Evolutionary conservation across 2,329 filamentous ascomycete genomes (phyloP).

Genomic region (Colletotrichum tofieldiae): DNA sequence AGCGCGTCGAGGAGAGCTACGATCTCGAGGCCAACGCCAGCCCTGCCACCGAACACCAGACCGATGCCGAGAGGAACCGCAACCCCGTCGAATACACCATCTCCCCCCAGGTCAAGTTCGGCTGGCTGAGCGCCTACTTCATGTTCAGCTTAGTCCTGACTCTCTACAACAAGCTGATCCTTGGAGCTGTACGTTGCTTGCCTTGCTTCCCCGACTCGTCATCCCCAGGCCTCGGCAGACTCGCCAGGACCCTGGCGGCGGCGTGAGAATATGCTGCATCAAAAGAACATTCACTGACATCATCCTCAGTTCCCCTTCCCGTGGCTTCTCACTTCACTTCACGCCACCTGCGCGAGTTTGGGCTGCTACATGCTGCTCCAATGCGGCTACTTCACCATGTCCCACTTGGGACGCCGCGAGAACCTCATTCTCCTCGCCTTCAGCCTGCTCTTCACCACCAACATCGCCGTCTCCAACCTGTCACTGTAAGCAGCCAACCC

Average conservation of each 20-base stretch:
- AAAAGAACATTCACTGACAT: slow-evolving; percentile 29
- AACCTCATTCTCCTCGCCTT: slow-evolving; percentile 71
- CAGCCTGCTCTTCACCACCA: slow-evolving; percentile 74
- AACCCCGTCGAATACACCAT: slow-evolving; percentile 59
- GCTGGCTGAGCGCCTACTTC: slow-evolving; percentile 68
- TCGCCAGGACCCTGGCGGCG: neutral
- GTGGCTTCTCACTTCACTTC: slow-evolving; percentile 73
- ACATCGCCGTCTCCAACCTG: slow-evolving; percentile 76
- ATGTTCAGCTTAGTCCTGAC: slow-evolving; percentile 65
- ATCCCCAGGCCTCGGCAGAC: slow-evolving; percentile 2
- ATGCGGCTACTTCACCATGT: slow-evolving; percentile 67
- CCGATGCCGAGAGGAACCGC: slow-evolving; percentile 29
- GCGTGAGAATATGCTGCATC: neutral
- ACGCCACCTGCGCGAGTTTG: slow-evolving; percentile 70
- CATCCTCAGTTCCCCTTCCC: slow-evolving; percentile 68
- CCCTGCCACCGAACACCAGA: slow-evolving; percentile 31
- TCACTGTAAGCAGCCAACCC: slow-evolving; percentile 62
- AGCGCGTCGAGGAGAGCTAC: slow-evolving; percentile 41
- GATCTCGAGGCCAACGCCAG: slow-evolving; percentile 42
- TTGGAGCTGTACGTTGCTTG: slow-evolving; percentile 61
- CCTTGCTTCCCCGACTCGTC: neutral
- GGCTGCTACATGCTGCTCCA: slow-evolving; percentile 69
- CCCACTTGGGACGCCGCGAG: slow-evolving; percentile 66
- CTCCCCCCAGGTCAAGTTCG: slow-evolving; percentile 62
- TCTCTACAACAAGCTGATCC: slow-evolving; percentile 72